These are phyloP conservation scores for Eimeria acervulina DNA, from an alignment of 169 alveolate species.

Conservation along the genomic window DNA sequence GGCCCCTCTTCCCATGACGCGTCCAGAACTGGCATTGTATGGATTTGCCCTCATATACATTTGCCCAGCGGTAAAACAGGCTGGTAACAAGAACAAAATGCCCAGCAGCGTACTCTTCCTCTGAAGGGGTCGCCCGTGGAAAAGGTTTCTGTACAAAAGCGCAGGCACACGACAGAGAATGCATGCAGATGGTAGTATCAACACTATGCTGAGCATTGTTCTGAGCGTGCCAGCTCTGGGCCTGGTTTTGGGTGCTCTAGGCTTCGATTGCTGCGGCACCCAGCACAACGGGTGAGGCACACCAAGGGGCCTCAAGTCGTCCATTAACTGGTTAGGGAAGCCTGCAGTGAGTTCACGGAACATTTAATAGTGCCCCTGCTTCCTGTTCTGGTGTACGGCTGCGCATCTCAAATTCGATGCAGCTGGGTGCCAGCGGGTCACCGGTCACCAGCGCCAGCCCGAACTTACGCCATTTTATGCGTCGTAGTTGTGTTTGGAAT, in stretches of 20 bases:
- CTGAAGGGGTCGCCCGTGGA: neutral
- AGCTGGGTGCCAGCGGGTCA: neutral
- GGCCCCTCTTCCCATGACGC: neutral
- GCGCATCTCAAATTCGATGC: neutral
- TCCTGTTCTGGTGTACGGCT: neutral
- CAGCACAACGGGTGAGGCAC: neutral
- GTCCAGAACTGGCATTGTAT: neutral
- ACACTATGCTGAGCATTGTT: neutral
- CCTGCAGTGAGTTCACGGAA: neutral
- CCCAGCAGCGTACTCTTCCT: conserved; percentile 1
- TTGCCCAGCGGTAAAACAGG: conserved; percentile 22
- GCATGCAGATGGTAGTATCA: neutral
- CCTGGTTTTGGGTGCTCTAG: neutral
- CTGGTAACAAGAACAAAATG: neutral
- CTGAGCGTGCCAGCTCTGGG: neutral
- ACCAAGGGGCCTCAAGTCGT: neutral
- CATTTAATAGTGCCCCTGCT: neutral
- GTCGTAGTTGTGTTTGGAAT: neutral
- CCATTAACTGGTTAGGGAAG: neutral
- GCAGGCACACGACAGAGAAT: neutral
- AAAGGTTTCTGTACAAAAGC: conserved; percentile 14
- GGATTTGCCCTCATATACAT: conserved; percentile 3
- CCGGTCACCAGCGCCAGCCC: neutral
- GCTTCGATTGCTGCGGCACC: neutral
- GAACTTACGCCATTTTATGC: conserved; percentile 42